Evolutionary conservation across 2,329 filamentous ascomycete genomes (phyloP), one percentile per base, ranked within the genome.

Genomic region (Aspergillus floridensis): DNA sequence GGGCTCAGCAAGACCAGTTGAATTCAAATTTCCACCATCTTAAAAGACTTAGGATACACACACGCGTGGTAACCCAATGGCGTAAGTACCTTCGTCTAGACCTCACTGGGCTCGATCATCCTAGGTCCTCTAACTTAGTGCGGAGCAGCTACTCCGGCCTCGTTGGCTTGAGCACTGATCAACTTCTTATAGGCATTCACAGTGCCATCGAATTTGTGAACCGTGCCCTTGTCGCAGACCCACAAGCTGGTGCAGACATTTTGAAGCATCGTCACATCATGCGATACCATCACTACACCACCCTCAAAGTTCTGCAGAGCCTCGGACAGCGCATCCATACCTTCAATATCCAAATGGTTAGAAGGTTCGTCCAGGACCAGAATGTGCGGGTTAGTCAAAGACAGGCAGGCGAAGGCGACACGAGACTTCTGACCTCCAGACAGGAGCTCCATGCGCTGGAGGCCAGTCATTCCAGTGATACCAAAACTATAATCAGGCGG

Each of bases 221-320:
- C 93, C 1, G 89, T 95, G 10, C 95, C 95, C 60, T 89, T 83
- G 75, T 99, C 95, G 72, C 95, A 99, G 63, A 99, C 93, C 95
- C 95, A 99, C 71, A 99, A 79, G 73, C 88, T 95, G 53, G 83
- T 95, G 78, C 95, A 99, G 41, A 99, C 95, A 56, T 90, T 96
- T 81, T 96, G 92, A 76, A 99, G 77, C 92, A 99, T 97, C 1
- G 95, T 98, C 56, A 99, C 95, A 74, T 99, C 95, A 89, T 99
- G 95, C 72, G 91, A 96, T 59, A 99, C 95, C 92, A 99, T 98
- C 70, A 99, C 81, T 58, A 99, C 93, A 75, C 95, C 95, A 62
- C 95, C 95, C 79, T 96, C 85, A 80, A 98, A 99, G 65, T 88
- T 86, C 67, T 87, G 84, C 67, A 99, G 81, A 16, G 95, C 95